These are phyloP conservation scores for Thermoascus crustaceus DNA, from an alignment of 2,329 filamentous ascomycete species.

Conservation along the genomic window DNA sequence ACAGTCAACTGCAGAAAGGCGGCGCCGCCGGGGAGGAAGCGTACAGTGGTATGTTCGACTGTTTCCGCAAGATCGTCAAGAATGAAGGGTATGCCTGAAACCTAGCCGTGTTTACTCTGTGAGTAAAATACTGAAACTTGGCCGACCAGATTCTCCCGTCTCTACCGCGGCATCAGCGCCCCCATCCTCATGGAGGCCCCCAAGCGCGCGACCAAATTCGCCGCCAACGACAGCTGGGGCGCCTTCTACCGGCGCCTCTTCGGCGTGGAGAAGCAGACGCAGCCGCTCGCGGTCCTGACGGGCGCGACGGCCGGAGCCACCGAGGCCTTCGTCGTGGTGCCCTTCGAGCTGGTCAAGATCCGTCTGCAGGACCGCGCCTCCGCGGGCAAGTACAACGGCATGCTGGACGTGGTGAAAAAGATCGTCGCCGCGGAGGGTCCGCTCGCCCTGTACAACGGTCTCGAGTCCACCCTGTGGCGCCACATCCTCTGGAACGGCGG, in stretches of 20 bases:
- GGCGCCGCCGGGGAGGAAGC: constrained; percentile 62
- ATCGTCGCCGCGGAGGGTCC: constrained; percentile 76
- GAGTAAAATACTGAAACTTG: background rate
- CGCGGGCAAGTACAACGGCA: constrained; percentile 59
- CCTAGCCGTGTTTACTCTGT: too few species aligned
- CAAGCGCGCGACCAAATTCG: constrained; percentile 97
- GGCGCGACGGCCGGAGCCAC: constrained; percentile 92
- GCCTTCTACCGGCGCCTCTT: constrained; percentile 85
- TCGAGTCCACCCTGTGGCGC: constrained; percentile 94
- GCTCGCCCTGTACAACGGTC: constrained; percentile 87
- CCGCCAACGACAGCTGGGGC: constrained; percentile 97
- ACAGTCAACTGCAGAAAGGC: constrained; percentile 84
- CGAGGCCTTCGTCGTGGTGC: constrained; percentile 93
- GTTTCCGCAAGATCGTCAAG: constrained; percentile 93
- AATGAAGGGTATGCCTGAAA: constrained; percentile 69
- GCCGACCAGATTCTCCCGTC: constrained; percentile 61
- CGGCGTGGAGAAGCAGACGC: constrained; percentile 77
- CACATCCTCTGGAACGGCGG: constrained; percentile 91
- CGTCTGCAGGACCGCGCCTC: constrained; percentile 92
- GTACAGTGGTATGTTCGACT: constrained; percentile 97
- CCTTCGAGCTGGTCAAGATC: constrained; percentile 98
- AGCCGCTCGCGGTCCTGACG: constrained; percentile 83
- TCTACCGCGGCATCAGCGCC: constrained; percentile 92
- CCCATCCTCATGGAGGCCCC: constrained; percentile 97
- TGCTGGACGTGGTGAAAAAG: constrained; percentile 48